Conservation (phyloP, 345 rosid genomes). For the Linum usitatissimum region DNA sequence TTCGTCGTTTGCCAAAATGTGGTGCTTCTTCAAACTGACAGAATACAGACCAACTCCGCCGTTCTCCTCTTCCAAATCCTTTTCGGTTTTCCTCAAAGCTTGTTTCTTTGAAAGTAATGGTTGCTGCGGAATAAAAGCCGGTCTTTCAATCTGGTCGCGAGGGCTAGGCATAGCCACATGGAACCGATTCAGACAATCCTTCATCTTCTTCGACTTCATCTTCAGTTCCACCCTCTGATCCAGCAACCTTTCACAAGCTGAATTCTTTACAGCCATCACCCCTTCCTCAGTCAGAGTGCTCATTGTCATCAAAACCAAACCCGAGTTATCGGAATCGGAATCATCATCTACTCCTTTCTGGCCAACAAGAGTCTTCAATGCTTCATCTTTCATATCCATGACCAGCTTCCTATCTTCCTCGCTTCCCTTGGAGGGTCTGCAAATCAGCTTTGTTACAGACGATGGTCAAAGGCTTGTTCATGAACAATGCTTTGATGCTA, state of each 20-base stretch:
- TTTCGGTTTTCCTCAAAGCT: constrained; percentile 60
- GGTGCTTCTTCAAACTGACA: constrained; percentile 71
- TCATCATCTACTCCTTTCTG: constrained; percentile 47
- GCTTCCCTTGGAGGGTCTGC: constrained; percentile 65
- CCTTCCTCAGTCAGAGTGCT: constrained; percentile 82
- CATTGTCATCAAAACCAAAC: constrained; percentile 71
- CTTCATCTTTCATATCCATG: constrained; percentile 73
- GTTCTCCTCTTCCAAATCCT: constrained; percentile 81
- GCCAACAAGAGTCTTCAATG: constrained; percentile 60
- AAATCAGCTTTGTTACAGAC: constrained; percentile 95
- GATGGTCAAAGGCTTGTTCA: constrained; percentile 83
- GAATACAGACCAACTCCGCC: constrained; percentile 96
- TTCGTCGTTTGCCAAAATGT: constrained; percentile 62
- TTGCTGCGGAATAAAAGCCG: constrained; percentile 63
- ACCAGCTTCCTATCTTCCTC: constrained; percentile 67
- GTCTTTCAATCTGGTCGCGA: constrained; percentile 68
- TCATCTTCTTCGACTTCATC: constrained; percentile 93
- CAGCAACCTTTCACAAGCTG: constrained; percentile 82
- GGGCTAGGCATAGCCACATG: constrained; percentile 83
- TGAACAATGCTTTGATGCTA: constrained; percentile 71
- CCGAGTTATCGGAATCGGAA: constrained; percentile 39
- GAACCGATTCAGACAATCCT: constrained; percentile 76
- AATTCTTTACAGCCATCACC: constrained; percentile 70
- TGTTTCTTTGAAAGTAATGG: too few relatives aligned
- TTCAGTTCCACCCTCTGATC: constrained; percentile 86